phyloP scores from a whole-genome alignment of 1,139 yeast species.

The Arxiozyma slooffiae region DNA sequence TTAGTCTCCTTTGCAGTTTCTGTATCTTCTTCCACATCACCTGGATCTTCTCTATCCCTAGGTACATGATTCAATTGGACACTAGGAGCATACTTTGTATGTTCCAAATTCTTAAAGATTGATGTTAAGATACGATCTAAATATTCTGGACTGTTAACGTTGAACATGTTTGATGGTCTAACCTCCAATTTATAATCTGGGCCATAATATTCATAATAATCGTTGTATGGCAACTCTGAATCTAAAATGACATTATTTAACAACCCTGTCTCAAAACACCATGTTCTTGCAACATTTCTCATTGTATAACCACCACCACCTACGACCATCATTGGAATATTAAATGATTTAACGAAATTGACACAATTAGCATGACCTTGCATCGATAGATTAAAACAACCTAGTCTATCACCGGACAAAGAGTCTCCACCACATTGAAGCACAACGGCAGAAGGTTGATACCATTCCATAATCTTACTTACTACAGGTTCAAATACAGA shows the following conservation, averaged over 20 bases:
- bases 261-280: slow-evolving; percentile 92
- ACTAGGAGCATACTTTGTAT: slow-evolving; percentile 89
- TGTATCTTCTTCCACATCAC: slow-evolving; percentile 74
- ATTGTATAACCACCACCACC: slow-evolving; percentile 99
- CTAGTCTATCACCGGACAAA: slow-evolving; percentile 79
- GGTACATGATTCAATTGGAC: slow-evolving; percentile 92
- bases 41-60: slow-evolving; percentile 70
- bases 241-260: slow-evolving; percentile 72
- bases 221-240: slow-evolving; percentile 84
- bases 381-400: slow-evolving; percentile 87
- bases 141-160: slow-evolving; percentile 90
- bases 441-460: slow-evolving; percentile 86
- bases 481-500: slow-evolving; percentile 82
- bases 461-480: slow-evolving; percentile 77
- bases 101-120: slow-evolving; percentile 67
- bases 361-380: slow-evolving; percentile 94
- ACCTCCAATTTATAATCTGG: slow-evolving; percentile 93
- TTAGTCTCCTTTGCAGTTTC: slow-evolving; percentile 70
- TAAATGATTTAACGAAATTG: slow-evolving; percentile 75
- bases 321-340: slow-evolving; percentile 78
- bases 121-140: slow-evolving; percentile 74
- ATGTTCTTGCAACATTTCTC: slow-evolving; percentile 90
- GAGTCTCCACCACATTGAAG: slow-evolving; percentile 93
- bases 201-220: slow-evolving; percentile 92
- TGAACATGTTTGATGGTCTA: slow-evolving; percentile 91